phyloP scores from a whole-genome alignment of 176 grass and related monocot genomes.

The Miscanthus lutarioriparius region DNA sequence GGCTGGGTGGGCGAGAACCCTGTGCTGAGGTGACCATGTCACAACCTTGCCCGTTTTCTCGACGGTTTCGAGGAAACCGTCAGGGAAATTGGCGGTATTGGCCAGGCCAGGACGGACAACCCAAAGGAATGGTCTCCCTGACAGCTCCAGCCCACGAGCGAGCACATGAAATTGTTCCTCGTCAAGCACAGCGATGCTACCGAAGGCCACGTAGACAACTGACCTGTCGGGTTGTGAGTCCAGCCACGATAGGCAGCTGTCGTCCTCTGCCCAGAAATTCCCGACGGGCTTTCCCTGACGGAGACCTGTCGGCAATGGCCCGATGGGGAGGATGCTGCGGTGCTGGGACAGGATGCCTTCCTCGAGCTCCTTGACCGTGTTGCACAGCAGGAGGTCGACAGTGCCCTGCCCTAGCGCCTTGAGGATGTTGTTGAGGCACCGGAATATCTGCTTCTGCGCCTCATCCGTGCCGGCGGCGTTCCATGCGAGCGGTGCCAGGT shows the following conservation, averaged over 20 bases:
- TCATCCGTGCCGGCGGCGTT: slow-evolving; percentile 7
- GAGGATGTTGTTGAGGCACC: background rate
- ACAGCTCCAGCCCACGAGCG: slow-evolving; percentile 36
- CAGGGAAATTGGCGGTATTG: background rate
- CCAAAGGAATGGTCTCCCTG: slow-evolving; percentile 39
- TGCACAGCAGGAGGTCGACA: slow-evolving; percentile 36
- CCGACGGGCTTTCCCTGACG: slow-evolving; percentile 26
- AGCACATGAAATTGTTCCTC: slow-evolving; percentile 37
- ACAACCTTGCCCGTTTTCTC: slow-evolving; percentile 31
- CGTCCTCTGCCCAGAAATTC: slow-evolving; percentile 42
- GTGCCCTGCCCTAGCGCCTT: background rate
- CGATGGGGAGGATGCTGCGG: slow-evolving; percentile 35
- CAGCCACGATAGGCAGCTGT: slow-evolving; percentile 34
- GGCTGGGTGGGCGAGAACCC: background rate
- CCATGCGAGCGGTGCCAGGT: slow-evolving; percentile 9
- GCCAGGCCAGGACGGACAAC: slow-evolving; percentile 37
- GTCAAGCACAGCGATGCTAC: slow-evolving; percentile 40
- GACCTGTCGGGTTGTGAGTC: slow-evolving; percentile 17
- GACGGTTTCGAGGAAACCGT: background rate
- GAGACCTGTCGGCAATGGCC: slow-evolving; percentile 30
- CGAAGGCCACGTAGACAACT: slow-evolving; percentile 52
- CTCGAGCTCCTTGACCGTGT: slow-evolving; percentile 46
- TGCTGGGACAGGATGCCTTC: background rate
- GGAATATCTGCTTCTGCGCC: slow-evolving; percentile 4
- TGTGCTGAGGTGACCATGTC: slow-evolving; percentile 13